Conservation (phyloP, 2,329 filamentous ascomycete genomes). For the Fusarium illudens region DNA sequence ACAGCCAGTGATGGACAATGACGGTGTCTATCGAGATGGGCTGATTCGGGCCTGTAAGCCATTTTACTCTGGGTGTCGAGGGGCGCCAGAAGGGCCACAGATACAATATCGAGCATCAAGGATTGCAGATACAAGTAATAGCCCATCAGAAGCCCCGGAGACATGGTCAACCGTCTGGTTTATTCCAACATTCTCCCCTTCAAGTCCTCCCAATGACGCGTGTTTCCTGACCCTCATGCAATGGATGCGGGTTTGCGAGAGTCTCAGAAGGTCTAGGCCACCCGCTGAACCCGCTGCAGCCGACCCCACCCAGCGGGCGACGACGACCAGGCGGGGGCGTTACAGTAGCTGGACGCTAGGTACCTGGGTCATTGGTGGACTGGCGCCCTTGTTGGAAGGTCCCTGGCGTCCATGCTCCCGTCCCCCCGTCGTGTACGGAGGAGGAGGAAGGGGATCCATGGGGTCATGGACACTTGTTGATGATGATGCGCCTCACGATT, state of each 20-base stretch:
- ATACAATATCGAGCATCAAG: neutral
- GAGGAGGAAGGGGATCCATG: constrained; percentile 7
- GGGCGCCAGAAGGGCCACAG: neutral
- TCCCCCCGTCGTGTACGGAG: constrained; percentile 2
- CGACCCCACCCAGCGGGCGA: constrained; percentile 15
- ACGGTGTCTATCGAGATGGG: neutral
- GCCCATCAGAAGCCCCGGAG: too few relatives aligned
- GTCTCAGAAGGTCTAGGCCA: constrained; percentile 33
- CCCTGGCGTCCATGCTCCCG: constrained; percentile 11
- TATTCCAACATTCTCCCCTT: neutral
- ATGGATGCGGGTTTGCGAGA: constrained; percentile 4
- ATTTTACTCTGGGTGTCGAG: neutral
- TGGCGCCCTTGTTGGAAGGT: constrained; percentile 32
- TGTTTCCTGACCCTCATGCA: constrained; percentile 2
- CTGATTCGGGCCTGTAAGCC: constrained; percentile 10
- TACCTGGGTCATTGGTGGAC: constrained; percentile 37
- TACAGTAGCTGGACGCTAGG: constrained; percentile 22
- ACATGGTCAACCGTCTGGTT: neutral
- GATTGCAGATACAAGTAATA: neutral
- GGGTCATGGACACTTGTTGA: constrained; percentile 1
- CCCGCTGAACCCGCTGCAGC: constrained; percentile 21
- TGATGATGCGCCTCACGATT: constrained; percentile 10
- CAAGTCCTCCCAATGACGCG: neutral
- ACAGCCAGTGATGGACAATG: constrained; percentile 9
- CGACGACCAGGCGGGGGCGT: constrained; percentile 30